Evolutionary conservation across 140 eudicot genomes (phyloP).

Genomic region (Oenanthe javanica): DNA sequence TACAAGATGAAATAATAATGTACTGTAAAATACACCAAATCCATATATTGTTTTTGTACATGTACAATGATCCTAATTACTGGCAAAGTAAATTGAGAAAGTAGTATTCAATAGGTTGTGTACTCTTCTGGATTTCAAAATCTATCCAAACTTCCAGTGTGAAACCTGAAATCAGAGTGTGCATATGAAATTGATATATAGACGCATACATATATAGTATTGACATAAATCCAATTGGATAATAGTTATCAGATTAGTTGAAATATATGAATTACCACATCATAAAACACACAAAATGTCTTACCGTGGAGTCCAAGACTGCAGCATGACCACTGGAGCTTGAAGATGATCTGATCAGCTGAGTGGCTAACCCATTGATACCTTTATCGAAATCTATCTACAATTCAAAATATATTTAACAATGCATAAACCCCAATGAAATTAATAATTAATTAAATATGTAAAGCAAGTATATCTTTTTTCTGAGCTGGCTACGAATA

Average conservation of each 20-base stretch:
- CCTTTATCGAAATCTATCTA: background rate
- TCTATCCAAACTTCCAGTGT: background rate
- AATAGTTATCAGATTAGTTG: too few species aligned
- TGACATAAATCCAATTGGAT: background rate
- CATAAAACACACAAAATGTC: background rate
- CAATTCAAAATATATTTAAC: background rate
- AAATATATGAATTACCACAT: too few species aligned
- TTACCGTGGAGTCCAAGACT: background rate
- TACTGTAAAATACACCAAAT: background rate
- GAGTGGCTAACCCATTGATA: background rate
- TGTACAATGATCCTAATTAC: background rate
- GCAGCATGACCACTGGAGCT: background rate
- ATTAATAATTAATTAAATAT: background rate
- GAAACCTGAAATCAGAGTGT: background rate
- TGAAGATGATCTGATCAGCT: background rate
- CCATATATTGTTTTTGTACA: background rate
- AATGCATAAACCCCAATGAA: background rate
- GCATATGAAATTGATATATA: background rate
- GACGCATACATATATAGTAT: background rate
- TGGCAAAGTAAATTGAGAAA: background rate
- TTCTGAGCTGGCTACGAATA: background rate
- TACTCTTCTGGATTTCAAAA: background rate
- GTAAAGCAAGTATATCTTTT: background rate
- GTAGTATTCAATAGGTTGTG: background rate
- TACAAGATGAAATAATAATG: background rate